Percentiles rank a stretch among this genome's conserved stretches.
These are phyloP conservation scores for Umbelopsis sp. DNA, from an alignment of 192 early-diverging fungal species.

Conservation along the genomic window DNA sequence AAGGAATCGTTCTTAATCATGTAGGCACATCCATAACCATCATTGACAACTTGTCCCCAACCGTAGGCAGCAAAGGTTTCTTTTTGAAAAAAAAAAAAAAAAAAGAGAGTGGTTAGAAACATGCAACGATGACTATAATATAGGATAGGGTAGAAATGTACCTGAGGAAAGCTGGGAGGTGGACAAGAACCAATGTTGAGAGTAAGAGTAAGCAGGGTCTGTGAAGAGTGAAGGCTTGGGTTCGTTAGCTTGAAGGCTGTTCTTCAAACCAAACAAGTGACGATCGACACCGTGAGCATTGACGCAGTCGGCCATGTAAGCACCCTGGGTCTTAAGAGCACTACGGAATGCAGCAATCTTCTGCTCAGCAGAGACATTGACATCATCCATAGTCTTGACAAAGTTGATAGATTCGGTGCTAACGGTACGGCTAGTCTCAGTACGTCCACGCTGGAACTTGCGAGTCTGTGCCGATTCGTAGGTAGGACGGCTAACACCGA, in stretches of 20 bases:
- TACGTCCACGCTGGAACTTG: conserved; percentile 92
- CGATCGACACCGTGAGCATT: conserved; percentile 91
- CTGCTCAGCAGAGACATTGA: conserved; percentile 39
- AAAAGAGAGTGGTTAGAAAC: too few relatives aligned
- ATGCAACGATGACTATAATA: too few relatives aligned
- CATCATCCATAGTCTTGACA: conserved; percentile 86
- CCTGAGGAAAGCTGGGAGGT: conserved; percentile 92
- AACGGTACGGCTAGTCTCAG: conserved; percentile 89
- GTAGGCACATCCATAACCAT: conserved; percentile 87
- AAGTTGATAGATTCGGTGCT: conserved; percentile 74
- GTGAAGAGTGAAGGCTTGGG: conserved; percentile 81
- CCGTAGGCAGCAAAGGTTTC: not conserved
- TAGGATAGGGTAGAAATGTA: conserved; percentile 63
- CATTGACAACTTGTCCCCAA: not conserved
- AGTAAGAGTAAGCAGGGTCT: conserved; percentile 80
- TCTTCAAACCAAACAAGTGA: conserved; percentile 83
- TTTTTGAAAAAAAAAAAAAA: too few relatives aligned
- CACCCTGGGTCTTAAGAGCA: conserved; percentile 77
- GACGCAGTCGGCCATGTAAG: conserved; percentile 78
- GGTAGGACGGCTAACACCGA: conserved; percentile 75
- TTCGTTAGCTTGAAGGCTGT: conserved; percentile 74
- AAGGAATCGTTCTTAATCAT: conserved; percentile 87
- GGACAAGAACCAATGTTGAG: conserved; percentile 89
- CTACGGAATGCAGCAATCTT: conserved; percentile 73
- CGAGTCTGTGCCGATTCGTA: conserved; percentile 95